These are phyloP conservation scores for Acacia pycnantha DNA, from an alignment of 331 rosid species.

Conservation along the genomic window DNA sequence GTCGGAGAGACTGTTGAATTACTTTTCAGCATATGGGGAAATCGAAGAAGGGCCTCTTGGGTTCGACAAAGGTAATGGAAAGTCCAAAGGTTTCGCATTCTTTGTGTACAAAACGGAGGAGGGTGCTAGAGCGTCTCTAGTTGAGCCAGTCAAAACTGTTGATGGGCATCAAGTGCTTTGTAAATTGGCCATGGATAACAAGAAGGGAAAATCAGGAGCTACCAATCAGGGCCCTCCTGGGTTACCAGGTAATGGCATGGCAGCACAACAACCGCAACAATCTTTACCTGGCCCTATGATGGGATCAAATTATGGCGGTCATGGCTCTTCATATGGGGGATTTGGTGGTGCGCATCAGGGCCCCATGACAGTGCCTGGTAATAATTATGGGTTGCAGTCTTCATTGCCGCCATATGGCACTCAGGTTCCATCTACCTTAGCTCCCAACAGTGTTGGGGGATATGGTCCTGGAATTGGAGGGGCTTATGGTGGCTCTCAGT, in stretches of 20 bases:
- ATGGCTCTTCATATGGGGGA: constrained; percentile 17
- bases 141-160: constrained; percentile 48
- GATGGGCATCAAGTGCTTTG: constrained; percentile 70
- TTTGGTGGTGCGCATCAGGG: constrained; percentile 39
- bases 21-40: constrained; percentile 47
- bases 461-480: constrained; percentile 35
- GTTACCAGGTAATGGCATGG: background rate
- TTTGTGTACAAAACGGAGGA: constrained; percentile 55
- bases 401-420: constrained; percentile 27
- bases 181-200: constrained; percentile 62
- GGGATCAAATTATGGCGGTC: constrained; percentile 42
- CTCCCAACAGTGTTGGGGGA: constrained; percentile 26
- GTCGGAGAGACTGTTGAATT: constrained; percentile 45
- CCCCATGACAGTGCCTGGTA: constrained; percentile 16
- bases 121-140: constrained; percentile 57
- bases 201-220: constrained; percentile 39
- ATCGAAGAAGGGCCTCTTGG: constrained; percentile 73
- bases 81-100: constrained; percentile 40
- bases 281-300: constrained; percentile 34
- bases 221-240: constrained; percentile 1
- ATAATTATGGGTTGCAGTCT: constrained; percentile 43
- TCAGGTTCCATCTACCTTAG: constrained; percentile 31
- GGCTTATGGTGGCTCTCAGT: constrained; percentile 37
- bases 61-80: constrained; percentile 56
- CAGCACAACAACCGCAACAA: constrained; percentile 24